These are phyloP conservation scores for Huntiella savannae DNA, from an alignment of 2,329 filamentous ascomycete genomes.

Conservation along the genomic window DNA sequence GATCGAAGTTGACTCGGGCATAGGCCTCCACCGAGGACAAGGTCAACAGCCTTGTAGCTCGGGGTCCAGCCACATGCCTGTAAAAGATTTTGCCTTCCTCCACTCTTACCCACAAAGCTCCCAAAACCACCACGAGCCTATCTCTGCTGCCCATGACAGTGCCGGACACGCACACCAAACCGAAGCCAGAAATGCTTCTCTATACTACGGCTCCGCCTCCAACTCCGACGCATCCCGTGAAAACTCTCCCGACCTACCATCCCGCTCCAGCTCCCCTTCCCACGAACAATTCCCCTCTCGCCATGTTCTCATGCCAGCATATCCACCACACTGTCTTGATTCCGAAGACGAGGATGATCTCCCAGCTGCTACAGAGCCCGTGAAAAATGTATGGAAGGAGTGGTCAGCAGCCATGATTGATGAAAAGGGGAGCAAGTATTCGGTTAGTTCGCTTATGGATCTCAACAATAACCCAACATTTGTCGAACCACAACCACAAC, in stretches of 20 bases:
- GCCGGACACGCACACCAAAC: not conserved
- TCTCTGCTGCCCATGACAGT: not conserved
- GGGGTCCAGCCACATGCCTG: not conserved
- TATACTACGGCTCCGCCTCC: not conserved
- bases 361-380: not conserved
- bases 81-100: conserved; percentile 4
- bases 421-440: not conserved
- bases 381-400: conserved; percentile 5
- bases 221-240: not conserved
- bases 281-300: conserved; percentile 5
- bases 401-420: conserved; percentile 6
- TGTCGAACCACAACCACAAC: too few species aligned
- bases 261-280: not conserved
- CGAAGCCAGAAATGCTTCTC: not conserved
- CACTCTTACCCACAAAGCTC: not conserved
- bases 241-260: not conserved
- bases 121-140: not conserved
- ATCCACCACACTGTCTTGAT: conserved; percentile 4
- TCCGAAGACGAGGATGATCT: not conserved
- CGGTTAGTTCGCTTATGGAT: not conserved
- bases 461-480: not conserved
- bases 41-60: not conserved
- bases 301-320: conserved; percentile 4
- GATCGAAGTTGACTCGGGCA: conserved; percentile 21
- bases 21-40: not conserved